A percentile compares a stretch with the other conserved stretches of the same genome.
Conservation (phyloP, 2,329 filamentous ascomycete genomes). For the Diplodia mutila region DNA sequence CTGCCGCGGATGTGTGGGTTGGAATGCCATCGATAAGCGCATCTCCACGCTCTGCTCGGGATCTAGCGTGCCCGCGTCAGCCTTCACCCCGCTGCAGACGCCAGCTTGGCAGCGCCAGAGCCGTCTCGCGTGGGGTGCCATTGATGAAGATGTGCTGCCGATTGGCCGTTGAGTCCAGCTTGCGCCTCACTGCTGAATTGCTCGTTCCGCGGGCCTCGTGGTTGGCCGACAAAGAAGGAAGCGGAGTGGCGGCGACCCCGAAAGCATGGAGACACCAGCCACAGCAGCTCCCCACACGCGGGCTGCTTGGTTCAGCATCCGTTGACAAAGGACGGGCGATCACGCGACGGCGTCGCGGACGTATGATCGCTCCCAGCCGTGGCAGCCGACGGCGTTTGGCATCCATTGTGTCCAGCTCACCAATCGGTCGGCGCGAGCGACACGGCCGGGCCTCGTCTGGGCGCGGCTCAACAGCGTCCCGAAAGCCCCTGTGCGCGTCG, state of each 20-base stretch:
- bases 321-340: slow-evolving; percentile 11
- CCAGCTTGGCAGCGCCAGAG: neutral
- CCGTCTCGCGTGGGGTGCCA: neutral
- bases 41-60: neutral
- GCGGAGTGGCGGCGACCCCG: slow-evolving; percentile 16
- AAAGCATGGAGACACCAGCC: neutral
- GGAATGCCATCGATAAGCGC: slow-evolving; percentile 13
- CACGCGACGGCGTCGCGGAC: neutral
- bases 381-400: slow-evolving; percentile 7
- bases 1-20: neutral
- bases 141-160: neutral
- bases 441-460: neutral
- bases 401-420: neutral
- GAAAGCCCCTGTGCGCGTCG: slow-evolving; percentile 8
- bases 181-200: neutral
- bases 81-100: slow-evolving; percentile 7
- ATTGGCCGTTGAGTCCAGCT: neutral
- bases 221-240: neutral
- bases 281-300: slow-evolving; percentile 12
- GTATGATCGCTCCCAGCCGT: neutral
- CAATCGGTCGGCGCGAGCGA: slow-evolving; percentile 19
- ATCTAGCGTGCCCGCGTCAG: slow-evolving; percentile 1
- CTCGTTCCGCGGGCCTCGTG: neutral
- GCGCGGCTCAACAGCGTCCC: slow-evolving; percentile 15
- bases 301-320: neutral